Evolutionary conservation across 345 rosid genomes (phyloP).

Genomic region (Boechera retrofracta): DNA sequence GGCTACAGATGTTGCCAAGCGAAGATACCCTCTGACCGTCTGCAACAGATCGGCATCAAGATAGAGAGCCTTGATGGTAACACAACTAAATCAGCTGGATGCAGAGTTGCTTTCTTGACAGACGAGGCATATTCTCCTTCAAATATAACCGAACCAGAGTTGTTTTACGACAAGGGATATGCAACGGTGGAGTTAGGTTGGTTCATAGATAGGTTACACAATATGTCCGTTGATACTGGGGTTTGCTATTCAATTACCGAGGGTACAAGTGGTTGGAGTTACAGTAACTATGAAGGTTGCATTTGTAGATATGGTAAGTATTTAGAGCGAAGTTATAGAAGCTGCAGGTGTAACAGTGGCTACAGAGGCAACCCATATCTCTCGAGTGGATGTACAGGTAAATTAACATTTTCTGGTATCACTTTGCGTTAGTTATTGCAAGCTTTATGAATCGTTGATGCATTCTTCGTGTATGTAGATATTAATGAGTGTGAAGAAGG

Average conservation of each 20-base stretch:
- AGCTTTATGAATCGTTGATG: neutral
- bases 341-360: slow-evolving; percentile 44
- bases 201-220: slow-evolving; percentile 20
- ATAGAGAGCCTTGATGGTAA: slow-evolving; percentile 36
- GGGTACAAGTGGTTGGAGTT: neutral
- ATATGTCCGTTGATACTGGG: slow-evolving; percentile 5
- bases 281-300: slow-evolving; percentile 4
- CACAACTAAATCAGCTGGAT: slow-evolving; percentile 2
- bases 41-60: slow-evolving; percentile 28
- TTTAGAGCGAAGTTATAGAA: slow-evolving; percentile 16
- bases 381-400: slow-evolving; percentile 45
- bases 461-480: slow-evolving; percentile 16
- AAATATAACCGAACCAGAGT: slow-evolving; percentile 28
- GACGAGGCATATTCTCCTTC: slow-evolving; percentile 26
- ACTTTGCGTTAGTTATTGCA: slow-evolving; percentile 6
- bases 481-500: slow-evolving; percentile 29
- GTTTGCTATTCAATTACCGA: neutral
- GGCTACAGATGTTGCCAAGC: slow-evolving; percentile 45
- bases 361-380: slow-evolving; percentile 52
- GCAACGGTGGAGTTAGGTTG: slow-evolving; percentile 33
- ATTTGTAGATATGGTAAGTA: slow-evolving; percentile 36
- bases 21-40: slow-evolving; percentile 26
- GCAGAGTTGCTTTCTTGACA: slow-evolving; percentile 42
- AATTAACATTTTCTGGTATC: neutral
- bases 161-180: slow-evolving; percentile 28